Conservation (phyloP, 2,329 filamentous ascomycete genomes). For the Trichoderma sp. region DNA sequence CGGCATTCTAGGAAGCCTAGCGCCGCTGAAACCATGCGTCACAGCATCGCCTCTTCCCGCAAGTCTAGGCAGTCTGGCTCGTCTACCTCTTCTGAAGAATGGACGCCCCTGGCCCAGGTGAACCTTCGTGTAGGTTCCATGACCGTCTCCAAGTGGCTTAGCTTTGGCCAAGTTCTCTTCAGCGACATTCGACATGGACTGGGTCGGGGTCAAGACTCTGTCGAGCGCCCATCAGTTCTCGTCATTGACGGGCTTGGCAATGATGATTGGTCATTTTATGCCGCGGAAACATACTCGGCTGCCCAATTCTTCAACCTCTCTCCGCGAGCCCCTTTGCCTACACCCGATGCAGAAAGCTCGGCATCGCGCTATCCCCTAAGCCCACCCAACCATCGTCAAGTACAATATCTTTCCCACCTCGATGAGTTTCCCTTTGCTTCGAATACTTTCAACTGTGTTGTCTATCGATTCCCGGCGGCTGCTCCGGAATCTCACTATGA, state of each 20-base stretch:
- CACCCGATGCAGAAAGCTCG: constrained; percentile 43
- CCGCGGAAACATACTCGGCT: constrained; percentile 73
- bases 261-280: constrained; percentile 84
- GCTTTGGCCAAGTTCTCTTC: constrained; percentile 79
- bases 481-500: constrained; percentile 67
- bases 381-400: constrained; percentile 72
- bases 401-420: constrained; percentile 62
- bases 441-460: constrained; percentile 72
- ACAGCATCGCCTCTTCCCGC: constrained; percentile 33
- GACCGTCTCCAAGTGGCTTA: constrained; percentile 85
- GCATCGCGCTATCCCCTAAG: constrained; percentile 52
- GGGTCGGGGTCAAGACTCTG: constrained; percentile 38
- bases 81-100: constrained; percentile 52
- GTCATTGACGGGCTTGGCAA: constrained; percentile 84
- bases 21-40: constrained; percentile 31
- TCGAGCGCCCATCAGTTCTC: constrained; percentile 61
- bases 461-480: constrained; percentile 73
- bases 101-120: constrained; percentile 65
- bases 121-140: constrained; percentile 77
- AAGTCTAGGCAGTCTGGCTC: constrained; percentile 44
- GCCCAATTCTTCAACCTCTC: constrained; percentile 76
- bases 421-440: constrained; percentile 72
- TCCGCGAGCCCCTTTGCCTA: constrained; percentile 51
- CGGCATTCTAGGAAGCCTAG: constrained; percentile 29
- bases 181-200: constrained; percentile 75